phyloP scores from a whole-genome alignment of 768 basidiomycete genomes.

The Neoboletus subvelutipes region DNA sequence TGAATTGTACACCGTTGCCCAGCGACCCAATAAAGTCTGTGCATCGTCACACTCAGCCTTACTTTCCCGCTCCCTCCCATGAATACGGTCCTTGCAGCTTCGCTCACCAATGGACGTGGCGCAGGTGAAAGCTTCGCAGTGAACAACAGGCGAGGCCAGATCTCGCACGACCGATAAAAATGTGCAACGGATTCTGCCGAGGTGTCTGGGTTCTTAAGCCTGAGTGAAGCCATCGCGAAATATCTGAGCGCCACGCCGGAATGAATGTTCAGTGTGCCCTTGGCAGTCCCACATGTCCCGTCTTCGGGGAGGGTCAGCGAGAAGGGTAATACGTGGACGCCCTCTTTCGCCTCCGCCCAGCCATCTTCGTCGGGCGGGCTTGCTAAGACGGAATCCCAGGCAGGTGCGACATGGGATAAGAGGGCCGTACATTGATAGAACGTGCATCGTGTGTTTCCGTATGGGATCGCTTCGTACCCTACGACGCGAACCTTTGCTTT shows the following conservation, averaged over 20 bases:
- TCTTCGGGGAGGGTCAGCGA: constrained; percentile 63
- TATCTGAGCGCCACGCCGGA: constrained; percentile 71
- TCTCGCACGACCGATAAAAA: constrained; percentile 79
- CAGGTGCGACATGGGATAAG: constrained; percentile 50
- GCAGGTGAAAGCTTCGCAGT: constrained; percentile 58
- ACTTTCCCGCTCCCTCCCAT: constrained; percentile 66
- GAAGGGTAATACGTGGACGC: constrained; percentile 71
- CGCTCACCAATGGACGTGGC: constrained; percentile 56
- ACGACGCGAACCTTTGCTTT: constrained; percentile 78
- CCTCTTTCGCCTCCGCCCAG: constrained; percentile 61
- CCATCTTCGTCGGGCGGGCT: constrained; percentile 57
- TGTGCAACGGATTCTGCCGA: constrained; percentile 76
- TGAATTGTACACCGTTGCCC: constrained; percentile 76
- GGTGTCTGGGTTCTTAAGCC: constrained; percentile 65
- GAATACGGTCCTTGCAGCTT: constrained; percentile 53
- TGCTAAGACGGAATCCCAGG: constrained; percentile 42
- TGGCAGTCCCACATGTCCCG: constrained; percentile 48
- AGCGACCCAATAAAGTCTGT: constrained; percentile 76
- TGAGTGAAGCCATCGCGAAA: constrained; percentile 77
- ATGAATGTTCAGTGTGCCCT: constrained; percentile 56
- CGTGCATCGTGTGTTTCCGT: constrained; percentile 60
- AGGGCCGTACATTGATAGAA: constrained; percentile 76
- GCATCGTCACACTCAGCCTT: constrained; percentile 62
- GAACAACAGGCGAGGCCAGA: constrained; percentile 77
- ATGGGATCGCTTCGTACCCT: constrained; percentile 75